phyloP scores from a whole-genome alignment of 768 basidiomycete species.

The Lactarius evosmus region DNA sequence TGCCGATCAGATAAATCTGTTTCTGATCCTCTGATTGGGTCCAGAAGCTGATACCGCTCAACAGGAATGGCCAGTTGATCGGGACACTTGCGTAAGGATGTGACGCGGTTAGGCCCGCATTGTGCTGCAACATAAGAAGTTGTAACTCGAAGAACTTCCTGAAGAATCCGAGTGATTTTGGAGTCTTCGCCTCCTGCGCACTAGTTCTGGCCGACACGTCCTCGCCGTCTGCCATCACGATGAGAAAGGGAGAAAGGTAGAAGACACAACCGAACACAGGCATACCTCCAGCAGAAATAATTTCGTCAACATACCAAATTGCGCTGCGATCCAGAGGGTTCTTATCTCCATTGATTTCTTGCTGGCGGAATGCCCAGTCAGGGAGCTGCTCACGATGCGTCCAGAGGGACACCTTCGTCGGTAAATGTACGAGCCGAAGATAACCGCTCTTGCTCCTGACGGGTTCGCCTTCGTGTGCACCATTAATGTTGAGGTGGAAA shows the following conservation, averaged over 20 bases:
- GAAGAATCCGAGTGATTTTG: constrained; percentile 88
- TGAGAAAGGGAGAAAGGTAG: constrained; percentile 21
- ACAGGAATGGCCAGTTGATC: constrained; percentile 96
- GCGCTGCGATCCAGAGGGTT: constrained; percentile 77
- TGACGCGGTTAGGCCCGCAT: constrained; percentile 95
- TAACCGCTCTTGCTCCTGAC: constrained; percentile 95
- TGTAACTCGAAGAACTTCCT: constrained; percentile 93
- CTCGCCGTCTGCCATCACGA: constrained; percentile 44
- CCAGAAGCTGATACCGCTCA: constrained; percentile 98
- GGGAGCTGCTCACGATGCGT: constrained; percentile 83
- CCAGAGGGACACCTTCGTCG: constrained; percentile 93
- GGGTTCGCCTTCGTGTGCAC: constrained; percentile 71
- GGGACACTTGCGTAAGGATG: constrained; percentile 97
- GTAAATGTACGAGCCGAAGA: constrained; percentile 85
- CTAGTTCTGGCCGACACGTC: constrained; percentile 54
- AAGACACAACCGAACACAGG: constrained; percentile 16
- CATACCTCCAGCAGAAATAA: constrained; percentile 72
- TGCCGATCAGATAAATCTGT: constrained; percentile 97
- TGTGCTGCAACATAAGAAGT: constrained; percentile 95
- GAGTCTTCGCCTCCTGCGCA: constrained; percentile 54
- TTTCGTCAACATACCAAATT: constrained; percentile 86
- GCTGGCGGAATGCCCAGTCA: constrained; percentile 96
- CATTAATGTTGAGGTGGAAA: constrained; percentile 72
- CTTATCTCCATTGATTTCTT: constrained; percentile 98
- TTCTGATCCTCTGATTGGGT: constrained; percentile 78